Evolutionary conservation across 2,329 filamentous ascomycete species (phyloP).

Genomic region (Eurotiales sp.): DNA sequence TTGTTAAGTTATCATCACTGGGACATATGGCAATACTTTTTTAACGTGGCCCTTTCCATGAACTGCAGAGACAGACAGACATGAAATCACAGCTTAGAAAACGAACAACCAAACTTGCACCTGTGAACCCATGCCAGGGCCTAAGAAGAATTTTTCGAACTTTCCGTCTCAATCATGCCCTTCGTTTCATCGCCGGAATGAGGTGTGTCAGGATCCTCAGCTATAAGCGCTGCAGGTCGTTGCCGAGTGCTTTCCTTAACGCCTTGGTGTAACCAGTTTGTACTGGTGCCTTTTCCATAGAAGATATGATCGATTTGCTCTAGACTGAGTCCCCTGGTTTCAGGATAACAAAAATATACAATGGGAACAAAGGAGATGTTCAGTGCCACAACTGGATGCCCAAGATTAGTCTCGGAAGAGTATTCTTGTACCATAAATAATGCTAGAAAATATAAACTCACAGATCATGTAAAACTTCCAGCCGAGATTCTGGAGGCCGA

Average conservation of each 20-base stretch:
- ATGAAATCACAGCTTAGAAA: no score
- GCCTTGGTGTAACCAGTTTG: neutral
- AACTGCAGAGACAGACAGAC: no score
- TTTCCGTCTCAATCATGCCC: neutral
- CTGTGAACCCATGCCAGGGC: no score
- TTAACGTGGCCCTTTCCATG: no score
- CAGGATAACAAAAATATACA: slow-evolving; percentile 40
- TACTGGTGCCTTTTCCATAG: slow-evolving; percentile 3
- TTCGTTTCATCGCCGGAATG: neutral
- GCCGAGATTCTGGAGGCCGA: slow-evolving; percentile 38
- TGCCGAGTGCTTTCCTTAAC: neutral
- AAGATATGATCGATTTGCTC: slow-evolving; percentile 5
- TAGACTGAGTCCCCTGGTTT: slow-evolving; percentile 19
- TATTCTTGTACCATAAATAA: no score
- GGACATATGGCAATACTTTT: no score
- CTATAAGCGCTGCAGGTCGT: neutral
- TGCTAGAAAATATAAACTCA: slow-evolving; percentile 21
- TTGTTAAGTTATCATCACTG: no score
- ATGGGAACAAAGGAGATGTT: slow-evolving; percentile 48
- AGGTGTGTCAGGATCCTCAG: neutral
- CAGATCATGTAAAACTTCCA: slow-evolving; percentile 47
- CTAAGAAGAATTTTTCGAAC: neutral
- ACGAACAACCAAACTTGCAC: no score
- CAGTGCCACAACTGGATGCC: slow-evolving; percentile 26
- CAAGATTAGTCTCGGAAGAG: neutral